These are phyloP conservation scores for Cyberlindnera maclurae DNA, from an alignment of 805 yeast genomes.

Conservation along the genomic window DNA sequence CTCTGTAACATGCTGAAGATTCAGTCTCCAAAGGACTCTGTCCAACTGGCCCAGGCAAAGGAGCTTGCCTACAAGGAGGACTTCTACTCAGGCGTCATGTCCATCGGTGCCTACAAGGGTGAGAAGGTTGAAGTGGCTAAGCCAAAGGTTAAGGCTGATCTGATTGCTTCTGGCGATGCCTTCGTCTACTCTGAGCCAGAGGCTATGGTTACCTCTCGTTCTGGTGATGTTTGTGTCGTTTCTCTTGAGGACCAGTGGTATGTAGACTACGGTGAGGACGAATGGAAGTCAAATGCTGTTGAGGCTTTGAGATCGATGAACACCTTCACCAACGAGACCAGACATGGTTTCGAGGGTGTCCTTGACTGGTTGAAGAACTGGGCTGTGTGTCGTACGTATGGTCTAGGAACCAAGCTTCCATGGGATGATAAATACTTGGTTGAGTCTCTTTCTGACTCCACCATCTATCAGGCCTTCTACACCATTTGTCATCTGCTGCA, in stretches of 20 bases:
- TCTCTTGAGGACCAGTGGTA: conserved; percentile 99
- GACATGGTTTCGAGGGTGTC: conserved; percentile 87
- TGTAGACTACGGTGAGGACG: conserved; percentile 91
- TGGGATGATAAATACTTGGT: conserved; percentile 94
- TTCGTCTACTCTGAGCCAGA: conserved; percentile 95
- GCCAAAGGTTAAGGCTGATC: conserved; percentile 74
- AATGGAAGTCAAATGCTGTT: conserved; percentile 76
- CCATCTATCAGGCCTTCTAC: conserved; percentile 90
- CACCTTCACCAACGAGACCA: conserved; percentile 73
- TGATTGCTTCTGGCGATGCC: conserved; percentile 71
- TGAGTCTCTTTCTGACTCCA: conserved; percentile 92
- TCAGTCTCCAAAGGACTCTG: conserved; percentile 87
- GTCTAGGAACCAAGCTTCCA: conserved; percentile 89
- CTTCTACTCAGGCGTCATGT: conserved; percentile 81
- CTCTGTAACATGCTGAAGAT: conserved; percentile 84
- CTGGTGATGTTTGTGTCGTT: conserved; percentile 95
- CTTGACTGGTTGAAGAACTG: conserved; percentile 95
- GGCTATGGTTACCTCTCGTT: conserved; percentile 79
- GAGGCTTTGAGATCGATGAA: conserved; percentile 73
- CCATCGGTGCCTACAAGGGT: conserved; percentile 77
- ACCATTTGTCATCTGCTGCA: conserved; percentile 85
- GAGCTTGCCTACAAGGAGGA: conserved; percentile 96
- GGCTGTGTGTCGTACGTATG: conserved; percentile 96
- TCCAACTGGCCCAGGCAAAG: conserved; percentile 84
- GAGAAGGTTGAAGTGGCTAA: conserved; percentile 89